Base-by-base conservation (phyloP, 2,329 filamentous ascomycete species). In the Trichoderma sp. region DNA sequence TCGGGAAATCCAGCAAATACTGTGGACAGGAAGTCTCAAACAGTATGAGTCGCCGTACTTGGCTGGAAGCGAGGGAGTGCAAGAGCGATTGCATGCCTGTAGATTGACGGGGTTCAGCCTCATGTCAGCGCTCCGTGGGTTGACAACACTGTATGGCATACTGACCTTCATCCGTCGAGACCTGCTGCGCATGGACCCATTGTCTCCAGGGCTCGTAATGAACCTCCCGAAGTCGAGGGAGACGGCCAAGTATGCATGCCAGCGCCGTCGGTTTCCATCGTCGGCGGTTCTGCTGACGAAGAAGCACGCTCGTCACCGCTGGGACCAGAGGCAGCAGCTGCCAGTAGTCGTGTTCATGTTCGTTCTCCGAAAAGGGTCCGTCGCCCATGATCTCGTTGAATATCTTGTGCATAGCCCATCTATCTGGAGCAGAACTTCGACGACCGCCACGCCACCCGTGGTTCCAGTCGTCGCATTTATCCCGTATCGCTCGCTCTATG, bases 181-280 rank as follows among this genome's bases (percentile, higher is more conserved):
- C 1, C 19, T 54, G 28, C 12, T 15, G 28, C 3, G 28, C 3
- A 44, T 14, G 17, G n/a, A 2, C 5, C 69, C 69, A 74, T 69
- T 74, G 70, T 65, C 71, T 73, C 74, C 74, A 76, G 65, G 75
- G 75, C 69, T 78, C 74, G 69, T 75, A 78, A 65, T 74, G 70
- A 64, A 78, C 64, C 67, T 77, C 72, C 68, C 72, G 68, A 64
- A 78, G 71, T 65, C 67, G 70, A 45, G 74, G 72, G 65, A 76
- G 68, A 66, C 70, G 71, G 51, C 70, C 64, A 69, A 75, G 68
- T 68, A 76, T 74, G 52, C 71, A 63, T 67, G 66, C 64, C 28
- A 75, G 67, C 50, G 71, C 62, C 17, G 12, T 47, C 56, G 71
- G 71, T 57, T 70, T 73, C 72, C 72, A 74, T 68, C 71, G 61